These are phyloP conservation scores for Mycena olivaceomarginata DNA, from an alignment of 768 basidiomycete genomes.

Conservation along the genomic window DNA sequence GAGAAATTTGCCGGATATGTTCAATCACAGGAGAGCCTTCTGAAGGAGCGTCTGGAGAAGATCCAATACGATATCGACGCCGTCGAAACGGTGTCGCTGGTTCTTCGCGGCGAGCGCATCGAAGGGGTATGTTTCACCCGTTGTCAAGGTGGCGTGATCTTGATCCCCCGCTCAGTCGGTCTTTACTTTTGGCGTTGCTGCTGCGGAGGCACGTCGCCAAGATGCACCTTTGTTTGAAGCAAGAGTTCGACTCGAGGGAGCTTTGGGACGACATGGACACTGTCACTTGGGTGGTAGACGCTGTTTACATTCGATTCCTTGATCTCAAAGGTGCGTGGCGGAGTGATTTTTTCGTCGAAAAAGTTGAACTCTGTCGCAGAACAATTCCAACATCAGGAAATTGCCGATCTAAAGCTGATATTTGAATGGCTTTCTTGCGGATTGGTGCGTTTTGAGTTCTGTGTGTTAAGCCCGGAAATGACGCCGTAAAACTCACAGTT, in stretches of 20 bases:
- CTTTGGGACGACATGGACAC: constrained; percentile 5
- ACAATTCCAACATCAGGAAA: constrained; percentile 25
- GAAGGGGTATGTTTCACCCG: constrained; percentile 16
- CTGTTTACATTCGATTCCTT: not conserved
- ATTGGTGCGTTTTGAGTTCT: constrained; percentile 8
- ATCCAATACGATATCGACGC: constrained; percentile 20
- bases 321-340: constrained; percentile 22
- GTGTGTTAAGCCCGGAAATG: too few relatives aligned
- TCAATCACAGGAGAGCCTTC: not conserved
- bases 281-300: constrained; percentile 7
- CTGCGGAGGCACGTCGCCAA: constrained; percentile 31
- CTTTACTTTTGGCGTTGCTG: constrained; percentile 26
- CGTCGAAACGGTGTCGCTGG: not conserved
- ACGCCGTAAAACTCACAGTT: not conserved
- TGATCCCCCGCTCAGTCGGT: constrained; percentile 5
- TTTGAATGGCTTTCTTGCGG: constrained; percentile 37
- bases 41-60: constrained; percentile 14
- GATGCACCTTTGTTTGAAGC: constrained; percentile 31
- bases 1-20: constrained; percentile 17
- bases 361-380: not conserved
- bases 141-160: too few relatives aligned
- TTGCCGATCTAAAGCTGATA: constrained; percentile 24
- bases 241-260: constrained; percentile 15
- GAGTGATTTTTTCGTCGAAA: too few relatives aligned
- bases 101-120: constrained; percentile 7